These are phyloP conservation scores for Aspergillus awamori DNA, from an alignment of 2,329 filamentous ascomycete species.

Conservation along the genomic window DNA sequence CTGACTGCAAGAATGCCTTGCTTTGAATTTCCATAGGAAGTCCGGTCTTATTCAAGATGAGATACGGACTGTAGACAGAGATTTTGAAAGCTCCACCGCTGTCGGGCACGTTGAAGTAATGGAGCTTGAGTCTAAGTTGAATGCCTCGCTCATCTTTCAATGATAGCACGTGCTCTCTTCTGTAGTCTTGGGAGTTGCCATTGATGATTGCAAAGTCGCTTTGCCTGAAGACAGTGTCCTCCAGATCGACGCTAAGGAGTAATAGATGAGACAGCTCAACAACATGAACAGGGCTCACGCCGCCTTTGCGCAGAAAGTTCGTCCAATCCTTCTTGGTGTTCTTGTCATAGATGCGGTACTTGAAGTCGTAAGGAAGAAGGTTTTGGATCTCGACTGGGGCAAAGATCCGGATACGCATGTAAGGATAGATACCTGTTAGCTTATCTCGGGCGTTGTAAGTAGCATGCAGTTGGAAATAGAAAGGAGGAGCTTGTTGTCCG, in stretches of 20 bases:
- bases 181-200: constrained; percentile 82
- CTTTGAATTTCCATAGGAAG: constrained; percentile 84
- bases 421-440: constrained; percentile 81
- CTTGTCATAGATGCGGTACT: constrained; percentile 98
- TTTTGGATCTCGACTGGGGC: constrained; percentile 95
- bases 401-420: constrained; percentile 89
- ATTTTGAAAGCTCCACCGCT: constrained; percentile 96
- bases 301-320: constrained; percentile 94
- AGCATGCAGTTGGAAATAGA: constrained; percentile 95
- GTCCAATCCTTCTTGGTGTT: constrained; percentile 99
- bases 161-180: constrained; percentile 74
- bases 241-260: constrained; percentile 90
- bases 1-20: constrained; percentile 83
- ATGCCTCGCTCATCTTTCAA: constrained; percentile 85
- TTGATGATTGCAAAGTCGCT: constrained; percentile 99
- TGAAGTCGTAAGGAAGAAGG: constrained; percentile 94
- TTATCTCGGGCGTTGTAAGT: constrained; percentile 83
- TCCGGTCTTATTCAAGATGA: constrained; percentile 93
- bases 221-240: constrained; percentile 90
- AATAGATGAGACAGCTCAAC: constrained; percentile 94
- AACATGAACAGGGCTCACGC: constrained; percentile 94
- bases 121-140: constrained; percentile 77
- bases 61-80: constrained; percentile 91
- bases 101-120: constrained; percentile 87
- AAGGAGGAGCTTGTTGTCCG: constrained; percentile 74